phyloP scores from a whole-genome alignment of 2,329 filamentous ascomycete genomes.

The Fusarium haematococcum region DNA sequence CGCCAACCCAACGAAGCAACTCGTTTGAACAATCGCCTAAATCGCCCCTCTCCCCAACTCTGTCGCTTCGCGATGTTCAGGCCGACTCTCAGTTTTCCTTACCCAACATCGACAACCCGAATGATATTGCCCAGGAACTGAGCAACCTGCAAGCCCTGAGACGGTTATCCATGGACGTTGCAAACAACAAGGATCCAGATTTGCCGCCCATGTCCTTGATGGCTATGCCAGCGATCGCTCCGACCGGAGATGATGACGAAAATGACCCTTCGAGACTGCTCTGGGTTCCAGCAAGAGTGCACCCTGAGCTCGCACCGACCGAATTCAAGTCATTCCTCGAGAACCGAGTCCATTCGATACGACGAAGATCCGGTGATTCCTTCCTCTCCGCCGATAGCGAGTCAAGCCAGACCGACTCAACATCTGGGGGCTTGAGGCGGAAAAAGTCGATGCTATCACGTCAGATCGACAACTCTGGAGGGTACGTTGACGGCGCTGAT shows the following conservation, averaged over 20 bases:
- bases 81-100: slow-evolving; percentile 79
- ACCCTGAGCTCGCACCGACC: slow-evolving; percentile 93
- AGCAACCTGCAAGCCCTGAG: slow-evolving; percentile 92
- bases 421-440: slow-evolving; percentile 75
- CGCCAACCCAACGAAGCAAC: slow-evolving; percentile 55
- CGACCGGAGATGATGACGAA: slow-evolving; percentile 80
- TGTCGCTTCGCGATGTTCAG: slow-evolving; percentile 65
- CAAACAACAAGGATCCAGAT: slow-evolving; percentile 78
- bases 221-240: slow-evolving; percentile 78
- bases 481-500: slow-evolving; percentile 87
- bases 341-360: slow-evolving; percentile 90
- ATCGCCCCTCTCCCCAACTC: slow-evolving; percentile 64
- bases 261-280: slow-evolving; percentile 89
- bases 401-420: slow-evolving; percentile 64
- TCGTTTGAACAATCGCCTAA: slow-evolving; percentile 56
- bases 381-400: slow-evolving; percentile 68
- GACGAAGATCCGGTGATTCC: slow-evolving; percentile 82
- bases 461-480: slow-evolving; percentile 82
- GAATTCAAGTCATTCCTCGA: slow-evolving; percentile 98
- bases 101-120: slow-evolving; percentile 90
- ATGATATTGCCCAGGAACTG: slow-evolving; percentile 89
- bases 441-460: slow-evolving; percentile 97
- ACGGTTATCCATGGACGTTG: slow-evolving; percentile 94
- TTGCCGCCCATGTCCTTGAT: slow-evolving; percentile 76
- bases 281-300: slow-evolving; percentile 95